Base-by-base conservation (phyloP, 352 stramenopile genomes). In the Globisporangium paroecandrum region DNA sequence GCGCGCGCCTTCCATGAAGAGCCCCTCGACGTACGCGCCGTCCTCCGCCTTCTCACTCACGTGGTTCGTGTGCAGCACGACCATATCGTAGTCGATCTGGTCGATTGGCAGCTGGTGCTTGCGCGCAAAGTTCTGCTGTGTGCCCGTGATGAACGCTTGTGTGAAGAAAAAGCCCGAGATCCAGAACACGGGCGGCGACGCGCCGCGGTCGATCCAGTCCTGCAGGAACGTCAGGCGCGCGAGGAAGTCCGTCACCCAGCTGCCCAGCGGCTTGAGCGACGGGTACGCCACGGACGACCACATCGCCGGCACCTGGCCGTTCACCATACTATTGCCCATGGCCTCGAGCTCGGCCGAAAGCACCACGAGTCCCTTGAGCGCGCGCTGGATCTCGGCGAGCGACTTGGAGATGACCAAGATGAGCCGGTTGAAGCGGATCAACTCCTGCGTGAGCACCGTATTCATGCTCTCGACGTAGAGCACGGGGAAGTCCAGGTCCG, bases 101-200 rank as follows among this genome's bases (percentile, higher is more conserved):
- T 98, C 93, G 69, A 98, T 98, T 25, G 93, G 91, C 10, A 97
- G 76, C 59, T 94, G 75, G 70, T 97, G 82, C 62, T 97, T 97
- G 15, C 93, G 83, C 13, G 93, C 93, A 76, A 89, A 98, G 69
- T 98, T 98, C 66, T 98, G 93, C 63, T 97, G 82, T 4, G 91
- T 98, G 55, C 93, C 93, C 3, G 93, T 98, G 70, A 98, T 97
- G 65, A 98, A 98, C 0, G 92, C 92, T 70, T 98, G 93, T 22
- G 93, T 97, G 78, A 98, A 98, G 76, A 97, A 98, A 77, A 98
- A 98, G 0, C 93, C 94, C 18, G 86, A 97, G 60, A 98, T 91
- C 94, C 94, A 98, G 66, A 93, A 98, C 51, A 97, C 89, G 0
- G 81, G 78, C 0, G 94, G 94, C 1, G 91, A 80, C 15, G 74